These are phyloP conservation scores for Saccharomycopsis babjevae DNA, from an alignment of 805 yeast species.

Conservation along the genomic window DNA sequence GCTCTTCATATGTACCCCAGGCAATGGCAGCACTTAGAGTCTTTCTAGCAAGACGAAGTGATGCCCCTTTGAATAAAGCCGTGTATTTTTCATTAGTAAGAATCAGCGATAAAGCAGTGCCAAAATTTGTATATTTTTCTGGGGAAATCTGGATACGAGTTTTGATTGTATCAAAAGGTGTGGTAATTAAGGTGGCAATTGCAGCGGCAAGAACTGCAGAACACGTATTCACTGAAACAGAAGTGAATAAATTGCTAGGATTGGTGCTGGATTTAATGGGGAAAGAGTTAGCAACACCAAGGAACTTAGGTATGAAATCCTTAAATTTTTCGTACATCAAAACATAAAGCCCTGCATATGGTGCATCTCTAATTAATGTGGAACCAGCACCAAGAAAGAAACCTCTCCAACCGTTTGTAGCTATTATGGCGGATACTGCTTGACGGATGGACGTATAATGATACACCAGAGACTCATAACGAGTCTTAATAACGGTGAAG, in stretches of 20 bases:
- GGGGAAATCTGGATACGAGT: conserved; percentile 80
- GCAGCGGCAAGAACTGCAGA: conserved; percentile 78
- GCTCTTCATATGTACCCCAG: conserved; percentile 94
- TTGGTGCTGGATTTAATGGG: conserved; percentile 8
- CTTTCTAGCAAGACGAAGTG: conserved; percentile 72
- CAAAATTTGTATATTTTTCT: conserved; percentile 31
- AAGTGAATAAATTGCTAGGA: conserved; percentile 21
- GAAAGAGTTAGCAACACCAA: conserved; percentile 20
- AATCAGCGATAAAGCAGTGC: conserved; percentile 30
- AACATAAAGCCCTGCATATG: conserved; percentile 91
- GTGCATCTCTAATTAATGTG: conserved; percentile 85
- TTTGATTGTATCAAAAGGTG: conserved; percentile 91
- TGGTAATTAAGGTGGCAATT: conserved; percentile 74
- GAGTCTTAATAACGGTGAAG: conserved; percentile 77
- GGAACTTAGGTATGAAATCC: conserved; percentile 36
- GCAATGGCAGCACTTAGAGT: conserved; percentile 90
- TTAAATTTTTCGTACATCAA: conserved; percentile 74
- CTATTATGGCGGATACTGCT: conserved; percentile 49
- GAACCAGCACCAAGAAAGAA: conserved; percentile 85
- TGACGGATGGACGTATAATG: conserved; percentile 52
- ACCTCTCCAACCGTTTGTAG: conserved; percentile 44
- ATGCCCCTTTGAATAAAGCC: conserved; percentile 73
- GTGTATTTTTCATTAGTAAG: conserved; percentile 36
- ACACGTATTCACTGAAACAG: conserved; percentile 54
- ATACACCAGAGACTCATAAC: conserved; percentile 78